These are phyloP conservation scores for Trichoderma pleuroti DNA, from an alignment of 2,329 filamentous ascomycete species.

Conservation along the genomic window DNA sequence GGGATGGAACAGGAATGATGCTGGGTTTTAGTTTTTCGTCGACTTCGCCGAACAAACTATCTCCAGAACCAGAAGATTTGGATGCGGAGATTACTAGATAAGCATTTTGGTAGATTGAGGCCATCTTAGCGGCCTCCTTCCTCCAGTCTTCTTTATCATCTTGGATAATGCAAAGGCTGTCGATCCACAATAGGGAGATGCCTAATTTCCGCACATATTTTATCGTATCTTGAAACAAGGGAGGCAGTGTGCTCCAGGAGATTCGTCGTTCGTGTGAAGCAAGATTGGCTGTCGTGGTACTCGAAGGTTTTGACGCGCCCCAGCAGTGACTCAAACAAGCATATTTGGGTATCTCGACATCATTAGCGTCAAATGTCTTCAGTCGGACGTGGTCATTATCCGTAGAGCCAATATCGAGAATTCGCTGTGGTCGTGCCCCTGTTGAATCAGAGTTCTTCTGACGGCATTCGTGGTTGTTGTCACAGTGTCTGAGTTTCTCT, in stretches of 20 bases:
- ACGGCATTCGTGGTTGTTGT: neutral
- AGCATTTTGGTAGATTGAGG: conserved; percentile 19
- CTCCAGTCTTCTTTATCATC: conserved; percentile 17
- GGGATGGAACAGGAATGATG: neutral
- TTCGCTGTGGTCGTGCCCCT: neutral
- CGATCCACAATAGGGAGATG: conserved; percentile 22
- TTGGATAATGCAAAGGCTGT: conserved; percentile 22
- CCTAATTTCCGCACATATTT: conserved; percentile 18
- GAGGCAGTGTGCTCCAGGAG: neutral
- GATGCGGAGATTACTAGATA: conserved; percentile 19
- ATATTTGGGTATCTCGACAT: neutral
- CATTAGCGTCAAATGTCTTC: neutral
- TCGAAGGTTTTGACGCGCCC: neutral
- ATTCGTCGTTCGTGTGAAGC: neutral
- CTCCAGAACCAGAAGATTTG: neutral
- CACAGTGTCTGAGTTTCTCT: neutral
- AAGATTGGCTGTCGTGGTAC: conserved; percentile 4
- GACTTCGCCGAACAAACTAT: conserved; percentile 11
- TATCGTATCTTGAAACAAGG: conserved; percentile 19
- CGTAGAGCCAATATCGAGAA: conserved; percentile 1
- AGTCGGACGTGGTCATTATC: neutral
- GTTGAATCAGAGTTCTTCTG: neutral
- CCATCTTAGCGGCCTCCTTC: conserved; percentile 21
- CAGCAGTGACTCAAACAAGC: conserved; percentile 23
- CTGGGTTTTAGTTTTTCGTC: neutral